phyloP scores from a whole-genome alignment of 805 yeast genomes.

The Saturnispora quitensis region DNA sequence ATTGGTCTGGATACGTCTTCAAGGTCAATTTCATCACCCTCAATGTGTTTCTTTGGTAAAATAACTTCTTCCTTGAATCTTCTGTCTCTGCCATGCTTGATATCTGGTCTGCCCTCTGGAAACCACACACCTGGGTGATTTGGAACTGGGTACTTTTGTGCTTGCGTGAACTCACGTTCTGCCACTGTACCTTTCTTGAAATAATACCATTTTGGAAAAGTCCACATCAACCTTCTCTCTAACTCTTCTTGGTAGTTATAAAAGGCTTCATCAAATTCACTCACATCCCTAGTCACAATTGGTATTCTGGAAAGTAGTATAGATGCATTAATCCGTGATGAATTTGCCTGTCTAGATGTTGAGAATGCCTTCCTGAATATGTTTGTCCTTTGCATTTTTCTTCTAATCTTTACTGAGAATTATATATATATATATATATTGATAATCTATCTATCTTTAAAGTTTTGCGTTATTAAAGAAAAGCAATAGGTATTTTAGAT shows the following conservation, averaged over 20 bases:
- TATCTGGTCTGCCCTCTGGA: conserved; percentile 77
- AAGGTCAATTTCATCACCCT: conserved; percentile 26
- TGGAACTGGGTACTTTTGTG: conserved; percentile 67
- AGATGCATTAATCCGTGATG: not conserved
- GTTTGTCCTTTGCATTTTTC: not conserved
- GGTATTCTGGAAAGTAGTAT: conserved; percentile 61
- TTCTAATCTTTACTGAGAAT: not conserved
- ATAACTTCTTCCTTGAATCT: conserved; percentile 66
- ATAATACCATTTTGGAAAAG: conserved; percentile 90
- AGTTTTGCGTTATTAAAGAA: too few relatives aligned
- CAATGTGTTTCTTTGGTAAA: conserved; percentile 45
- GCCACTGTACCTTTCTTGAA: conserved; percentile 84
- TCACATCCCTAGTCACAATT: conserved; percentile 67
- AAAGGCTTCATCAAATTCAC: conserved; percentile 64
- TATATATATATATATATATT: too few relatives aligned
- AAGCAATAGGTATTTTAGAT: too few relatives aligned
- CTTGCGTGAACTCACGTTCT: conserved; percentile 67
- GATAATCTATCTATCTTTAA: too few relatives aligned
- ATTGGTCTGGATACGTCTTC: conserved; percentile 63
- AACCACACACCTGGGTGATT: conserved; percentile 70
- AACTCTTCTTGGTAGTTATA: conserved; percentile 78
- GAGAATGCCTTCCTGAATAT: not conserved
- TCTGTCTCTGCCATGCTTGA: conserved; percentile 84
- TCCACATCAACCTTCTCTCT: conserved; percentile 91
- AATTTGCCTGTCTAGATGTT: not conserved